Evolutionary conservation across 108 stramenopile species (phyloP), one percentile per base, ranked within the genome.

Genomic region (Chaetoceros tenuissimus): DNA sequence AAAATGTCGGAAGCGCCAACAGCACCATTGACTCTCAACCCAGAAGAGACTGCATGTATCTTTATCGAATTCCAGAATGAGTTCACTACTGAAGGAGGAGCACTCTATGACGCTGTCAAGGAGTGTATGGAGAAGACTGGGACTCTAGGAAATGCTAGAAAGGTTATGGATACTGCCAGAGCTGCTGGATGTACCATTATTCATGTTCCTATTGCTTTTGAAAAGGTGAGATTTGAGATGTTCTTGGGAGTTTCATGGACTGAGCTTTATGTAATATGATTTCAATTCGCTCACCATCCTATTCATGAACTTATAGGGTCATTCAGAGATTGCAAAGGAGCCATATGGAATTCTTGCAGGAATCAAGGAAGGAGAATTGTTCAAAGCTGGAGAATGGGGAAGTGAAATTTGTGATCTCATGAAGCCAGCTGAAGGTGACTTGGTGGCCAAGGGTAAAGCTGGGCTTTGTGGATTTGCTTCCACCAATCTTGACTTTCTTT

Each of bases 1-100:
- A n/a, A n/a, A n/a, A n/a, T n/a, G n/a, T n/a, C n/a, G n/a, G n/a
- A n/a, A n/a, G n/a, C n/a, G n/a, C n/a, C n/a, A n/a, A n/a, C n/a
- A n/a, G n/a, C n/a, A n/a, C n/a, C n/a, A n/a, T n/a, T 55, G 28
- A 46, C 50, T 30, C 69, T 84, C 65, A 60, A 78, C 53, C 76
- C 82, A n/a, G 46, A 46, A 17, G 66, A 68, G 30, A 89, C 87
- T 21, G 87, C 87, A 0, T 56, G 82, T 31, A 68, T 89, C 25
- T 77, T 84, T 45, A 82, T 89, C 59, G 87, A 89, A 56, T 89
- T 69, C 66, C 87, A 89, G 62, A 89, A 89, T 62, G 87, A 89
- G 51, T 89, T 89, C 51, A 73, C 81, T 7, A 80, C 83, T 16
- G 70, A 71, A 47, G 87, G 87, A 18, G 87, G 87, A 21, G 77